phyloP scores from a whole-genome alignment of 352 stramenopile genomes.

The Phytophthora sojae region DNA sequence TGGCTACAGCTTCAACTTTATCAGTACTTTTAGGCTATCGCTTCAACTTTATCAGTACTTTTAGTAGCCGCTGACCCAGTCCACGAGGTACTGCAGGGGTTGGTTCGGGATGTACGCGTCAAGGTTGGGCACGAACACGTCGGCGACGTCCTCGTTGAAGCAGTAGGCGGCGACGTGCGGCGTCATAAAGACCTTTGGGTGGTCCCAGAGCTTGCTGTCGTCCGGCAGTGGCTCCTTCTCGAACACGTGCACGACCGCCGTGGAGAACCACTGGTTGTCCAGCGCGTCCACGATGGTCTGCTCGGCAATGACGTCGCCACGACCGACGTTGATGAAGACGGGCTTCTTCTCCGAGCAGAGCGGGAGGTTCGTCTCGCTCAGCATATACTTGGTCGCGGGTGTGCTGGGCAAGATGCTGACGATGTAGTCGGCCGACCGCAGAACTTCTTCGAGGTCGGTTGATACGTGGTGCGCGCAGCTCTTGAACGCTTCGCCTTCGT shows the following conservation, averaged over 20 bases:
- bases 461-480: constrained; percentile 51
- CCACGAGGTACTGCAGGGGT: constrained; percentile 30
- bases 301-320: constrained; percentile 82
- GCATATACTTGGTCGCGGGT: constrained; percentile 63
- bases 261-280: constrained; percentile 65
- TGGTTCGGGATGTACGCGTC: constrained; percentile 34
- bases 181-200: constrained; percentile 68
- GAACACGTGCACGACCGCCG: constrained; percentile 58
- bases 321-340: constrained; percentile 91
- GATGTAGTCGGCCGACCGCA: constrained; percentile 73
- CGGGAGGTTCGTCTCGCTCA: constrained; percentile 56
- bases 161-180: constrained; percentile 82
- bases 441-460: constrained; percentile 53
- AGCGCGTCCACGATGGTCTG: constrained; percentile 61
- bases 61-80: constrained; percentile 41
- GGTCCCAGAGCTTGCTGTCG: constrained; percentile 65
- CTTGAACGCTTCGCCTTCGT: constrained; percentile 18
- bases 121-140: constrained; percentile 68
- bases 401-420: constrained; percentile 89
- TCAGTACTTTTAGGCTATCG: not conserved
- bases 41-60: not conserved
- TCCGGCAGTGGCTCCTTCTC: constrained; percentile 50
- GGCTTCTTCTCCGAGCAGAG: constrained; percentile 64
- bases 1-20: not conserved
- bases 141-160: constrained; percentile 72